phyloP scores from a whole-genome alignment of 2,329 filamentous ascomycete genomes.

The Penicillium sp. region DNA sequence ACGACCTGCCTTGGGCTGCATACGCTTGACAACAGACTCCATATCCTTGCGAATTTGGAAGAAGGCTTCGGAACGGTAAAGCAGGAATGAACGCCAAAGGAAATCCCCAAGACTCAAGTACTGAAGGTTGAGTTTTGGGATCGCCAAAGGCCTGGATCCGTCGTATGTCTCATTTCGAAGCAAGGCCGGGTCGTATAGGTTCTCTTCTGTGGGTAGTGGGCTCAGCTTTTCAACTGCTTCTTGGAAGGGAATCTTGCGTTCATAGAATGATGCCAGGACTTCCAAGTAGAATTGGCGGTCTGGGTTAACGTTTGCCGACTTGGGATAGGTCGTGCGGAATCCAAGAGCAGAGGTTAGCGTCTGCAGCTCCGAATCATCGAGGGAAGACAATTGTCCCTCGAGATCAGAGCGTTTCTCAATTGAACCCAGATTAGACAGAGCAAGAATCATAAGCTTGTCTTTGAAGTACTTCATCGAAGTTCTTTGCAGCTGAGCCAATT shows the following conservation, averaged over 20 bases:
- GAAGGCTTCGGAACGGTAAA: slow-evolving; percentile 89
- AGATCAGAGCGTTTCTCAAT: slow-evolving; percentile 81
- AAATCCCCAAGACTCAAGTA: slow-evolving; percentile 96
- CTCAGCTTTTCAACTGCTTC: slow-evolving; percentile 71
- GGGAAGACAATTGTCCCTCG: slow-evolving; percentile 68
- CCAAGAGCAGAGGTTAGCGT: slow-evolving; percentile 70
- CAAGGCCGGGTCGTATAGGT: slow-evolving; percentile 76
- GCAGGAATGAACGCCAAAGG: slow-evolving; percentile 87
- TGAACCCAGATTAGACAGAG: slow-evolving; percentile 87
- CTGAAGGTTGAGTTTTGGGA: slow-evolving; percentile 93
- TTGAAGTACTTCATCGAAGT: slow-evolving; percentile 79
- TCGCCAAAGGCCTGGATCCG: slow-evolving; percentile 79
- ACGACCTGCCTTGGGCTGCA: slow-evolving; percentile 68
- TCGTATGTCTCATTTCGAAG: slow-evolving; percentile 84
- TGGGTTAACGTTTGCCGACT: slow-evolving; percentile 66
- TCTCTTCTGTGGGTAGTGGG: slow-evolving; percentile 78
- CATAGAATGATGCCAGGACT: slow-evolving; percentile 71
- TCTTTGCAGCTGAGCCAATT: slow-evolving; percentile 77
- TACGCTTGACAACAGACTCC: slow-evolving; percentile 74
- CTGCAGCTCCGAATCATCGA: slow-evolving; percentile 74
- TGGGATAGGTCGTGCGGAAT: slow-evolving; percentile 81
- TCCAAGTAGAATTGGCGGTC: slow-evolving; percentile 57
- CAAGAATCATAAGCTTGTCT: slow-evolving; percentile 85
- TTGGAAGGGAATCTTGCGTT: slow-evolving; percentile 79
- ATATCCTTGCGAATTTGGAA: slow-evolving; percentile 92